Evolutionary conservation across 176 grass and related monocot genomes (phyloP), one percentile per base, ranked within the genome.

Genomic region (Panicum miliaceum): DNA sequence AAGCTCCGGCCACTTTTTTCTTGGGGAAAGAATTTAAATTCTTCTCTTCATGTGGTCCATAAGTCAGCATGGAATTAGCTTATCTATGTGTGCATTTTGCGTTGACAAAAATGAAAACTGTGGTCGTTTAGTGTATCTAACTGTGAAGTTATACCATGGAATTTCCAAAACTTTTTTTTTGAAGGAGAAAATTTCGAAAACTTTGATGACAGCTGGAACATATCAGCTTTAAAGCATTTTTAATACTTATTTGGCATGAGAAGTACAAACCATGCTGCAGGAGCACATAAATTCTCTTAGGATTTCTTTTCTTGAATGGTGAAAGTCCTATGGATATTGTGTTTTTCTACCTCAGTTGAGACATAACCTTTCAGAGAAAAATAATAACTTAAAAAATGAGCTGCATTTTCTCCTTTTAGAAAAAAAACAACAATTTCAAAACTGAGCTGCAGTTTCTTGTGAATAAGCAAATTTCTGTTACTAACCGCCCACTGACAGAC

Each of bases 31-130:
- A 64, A 11, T 32, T 32, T 52, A 34, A 4, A 78, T 43, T 72
- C 9, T 79, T 79, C 42, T 8, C 25, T 64, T 88, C 75, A 45
- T 20, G 36, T 73, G 66, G 59, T 66, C 43, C 46, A 47, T 32
- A 58, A 83, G 46, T 45, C 58, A 72, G 11, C 32, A 32, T 64
- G 54, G 71, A 34, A 65, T 70, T 54, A 22, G 14, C 35, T 79
- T 32, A 37, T 61, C 32, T 48, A 75, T 85, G 25, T 23, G 14
- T 34, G 25, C 69, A 81, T 52, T n/a, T 7, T 34, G 26, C 77
- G 76, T 53, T 75, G 71, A 85, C 40, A 76, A 61, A 61, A 89
- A 85, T 68, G 19, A 2, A 62, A 85, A 61, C 22, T 73, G 62
- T 38, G 58, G n/a, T 73, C 22, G 61, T 41, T 79, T 84, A 56